Evolutionary conservation across 2,329 filamentous ascomycete species (phyloP).

Genomic region (Trichoderma polysporum): DNA sequence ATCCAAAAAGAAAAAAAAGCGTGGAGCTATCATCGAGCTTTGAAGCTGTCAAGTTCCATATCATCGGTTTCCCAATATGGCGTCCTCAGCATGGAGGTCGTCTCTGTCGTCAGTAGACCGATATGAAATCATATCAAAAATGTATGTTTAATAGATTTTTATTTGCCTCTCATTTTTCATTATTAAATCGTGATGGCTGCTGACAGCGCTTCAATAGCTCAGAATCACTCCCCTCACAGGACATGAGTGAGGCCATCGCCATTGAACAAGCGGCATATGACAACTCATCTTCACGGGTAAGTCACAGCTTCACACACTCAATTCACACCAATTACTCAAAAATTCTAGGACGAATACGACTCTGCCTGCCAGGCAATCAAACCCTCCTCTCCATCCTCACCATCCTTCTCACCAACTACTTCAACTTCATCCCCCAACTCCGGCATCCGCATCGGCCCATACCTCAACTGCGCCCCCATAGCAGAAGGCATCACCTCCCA

Average conservation of each 20-base stretch:
- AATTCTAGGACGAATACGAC: constrained; percentile 58
- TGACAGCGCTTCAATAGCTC: constrained; percentile 27
- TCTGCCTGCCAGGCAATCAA: constrained; percentile 38
- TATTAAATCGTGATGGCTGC: not conserved
- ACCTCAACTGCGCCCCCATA: constrained; percentile 54
- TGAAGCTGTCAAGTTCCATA: no score
- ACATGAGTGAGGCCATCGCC: constrained; percentile 54
- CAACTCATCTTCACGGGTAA: constrained; percentile 57
- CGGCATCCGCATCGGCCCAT: constrained; percentile 53
- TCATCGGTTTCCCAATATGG: constrained; percentile 6
- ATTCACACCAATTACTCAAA: constrained; percentile 23
- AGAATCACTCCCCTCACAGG: constrained; percentile 31
- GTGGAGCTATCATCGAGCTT: no score
- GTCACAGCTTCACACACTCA: constrained; percentile 24
- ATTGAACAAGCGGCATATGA: constrained; percentile 66
- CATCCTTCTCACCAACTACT: not conserved
- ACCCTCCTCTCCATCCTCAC: constrained; percentile 18
- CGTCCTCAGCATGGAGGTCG: constrained; percentile 46
- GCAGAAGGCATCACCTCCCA: constrained; percentile 74
- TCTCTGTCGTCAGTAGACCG: constrained; percentile 58
- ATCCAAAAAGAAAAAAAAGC: no score
- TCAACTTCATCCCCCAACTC: not conserved
- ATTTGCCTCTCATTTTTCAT: not conserved
- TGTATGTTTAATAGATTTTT: constrained; percentile 28
- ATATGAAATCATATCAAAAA: constrained; percentile 60